phyloP scores from a whole-genome alignment of 2,329 filamentous ascomycete genomes.

The Nectriaceae sp. region DNA sequence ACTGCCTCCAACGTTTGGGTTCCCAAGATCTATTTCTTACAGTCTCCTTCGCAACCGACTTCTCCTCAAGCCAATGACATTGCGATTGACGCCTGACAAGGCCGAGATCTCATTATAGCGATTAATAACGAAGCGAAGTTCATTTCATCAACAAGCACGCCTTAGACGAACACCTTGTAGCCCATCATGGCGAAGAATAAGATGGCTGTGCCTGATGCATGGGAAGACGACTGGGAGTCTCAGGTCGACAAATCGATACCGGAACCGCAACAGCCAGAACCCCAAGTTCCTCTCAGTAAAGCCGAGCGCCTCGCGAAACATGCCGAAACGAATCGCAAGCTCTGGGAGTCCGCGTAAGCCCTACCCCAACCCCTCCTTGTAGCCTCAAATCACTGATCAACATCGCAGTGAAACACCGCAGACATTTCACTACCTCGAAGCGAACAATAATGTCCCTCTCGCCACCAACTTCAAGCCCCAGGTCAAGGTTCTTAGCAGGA shows the following conservation, averaged over 20 bases:
- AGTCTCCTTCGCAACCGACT: too few species aligned
- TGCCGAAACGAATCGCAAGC: constrained; percentile 76
- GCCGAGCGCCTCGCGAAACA: constrained; percentile 80
- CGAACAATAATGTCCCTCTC: constrained; percentile 60
- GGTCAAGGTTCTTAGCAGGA: constrained; percentile 83
- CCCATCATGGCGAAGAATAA: constrained; percentile 48
- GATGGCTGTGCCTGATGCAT: constrained; percentile 67
- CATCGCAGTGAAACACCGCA: constrained; percentile 68
- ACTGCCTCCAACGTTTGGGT: too few species aligned
- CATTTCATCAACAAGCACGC: too few species aligned
- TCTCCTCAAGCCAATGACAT: too few species aligned
- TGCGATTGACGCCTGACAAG: too few species aligned
- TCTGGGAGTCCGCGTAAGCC: constrained; percentile 86
- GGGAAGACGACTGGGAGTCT: constrained; percentile 87
- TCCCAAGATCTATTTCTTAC: too few species aligned
- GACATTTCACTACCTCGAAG: constrained; percentile 74
- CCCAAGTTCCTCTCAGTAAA: constrained; percentile 59
- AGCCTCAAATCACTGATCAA: constrained; percentile 1
- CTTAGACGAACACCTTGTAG: too few species aligned
- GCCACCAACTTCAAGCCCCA: constrained; percentile 75
- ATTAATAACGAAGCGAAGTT: too few species aligned
- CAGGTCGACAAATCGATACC: constrained; percentile 63
- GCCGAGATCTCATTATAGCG: too few species aligned
- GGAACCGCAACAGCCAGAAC: constrained; percentile 34
- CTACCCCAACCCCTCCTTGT: constrained; percentile 1